Base-by-base conservation (phyloP, 1,284 basidiomycete genomes). In the Exobasidium rhododendri region DNA sequence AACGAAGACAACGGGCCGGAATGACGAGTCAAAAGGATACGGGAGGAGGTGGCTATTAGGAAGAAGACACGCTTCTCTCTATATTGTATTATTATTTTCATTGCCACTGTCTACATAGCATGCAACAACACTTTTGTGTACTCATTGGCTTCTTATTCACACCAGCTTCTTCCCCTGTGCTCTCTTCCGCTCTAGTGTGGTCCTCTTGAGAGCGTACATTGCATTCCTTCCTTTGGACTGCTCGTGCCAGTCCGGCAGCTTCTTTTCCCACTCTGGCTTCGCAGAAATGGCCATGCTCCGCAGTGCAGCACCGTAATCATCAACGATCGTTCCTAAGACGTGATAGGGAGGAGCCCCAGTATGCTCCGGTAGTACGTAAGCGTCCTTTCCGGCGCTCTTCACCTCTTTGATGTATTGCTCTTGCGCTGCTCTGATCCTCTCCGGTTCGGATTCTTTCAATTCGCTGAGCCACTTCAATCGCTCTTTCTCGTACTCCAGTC, bases 1-100 rank as follows among this genome's bases (percentile, higher is more conserved):
- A 94, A 78, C 83, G 93, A 59, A 83, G 94, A 71, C 87, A 89
- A 79, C 88, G 91, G 86, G 90, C 91, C 4, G 87, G 88, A n/a
- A 90, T 92, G 40, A 61, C 71, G 26, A 70, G 74, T 70, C 83
- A 88, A 31, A 28, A 50, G 53, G 84, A 67, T 22, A 64, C 46
- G 1, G 70, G 59, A 5, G 69, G 74, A 35, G 65, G 62, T 17
- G 62, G 51, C 26, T 64, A 58, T 28, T 58, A 51, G n/a, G n/a
- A n/a, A n/a, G n/a, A 54, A 43, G 26, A 4, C 30, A 6, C 22
- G 17, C 31, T 26, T 45, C 28, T 31, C n/a, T 28, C 53, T 52
- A 28, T 52, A 22, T 32, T 54, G 51, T n/a, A 24, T 28, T 54
- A n/a, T 40, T 54, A 13, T 54, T 17, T 6, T 54, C 30, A 30